Base-by-base conservation (phyloP, 805 yeast genomes). In the Ogataea trehalophila region DNA sequence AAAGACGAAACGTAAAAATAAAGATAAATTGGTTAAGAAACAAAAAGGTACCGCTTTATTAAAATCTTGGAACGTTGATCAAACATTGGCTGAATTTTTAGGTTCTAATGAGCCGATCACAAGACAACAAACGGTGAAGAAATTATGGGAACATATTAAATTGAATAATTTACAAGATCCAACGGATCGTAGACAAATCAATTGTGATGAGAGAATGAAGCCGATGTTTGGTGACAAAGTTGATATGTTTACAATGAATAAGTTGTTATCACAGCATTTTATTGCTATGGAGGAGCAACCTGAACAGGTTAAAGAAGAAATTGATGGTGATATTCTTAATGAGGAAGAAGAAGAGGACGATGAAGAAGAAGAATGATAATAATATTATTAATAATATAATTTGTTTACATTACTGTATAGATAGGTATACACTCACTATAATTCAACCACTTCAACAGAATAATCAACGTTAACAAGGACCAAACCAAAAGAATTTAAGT, bases 61-160 rank as follows among this genome's bases (percentile, higher is more conserved):
- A 39, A 69, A 71, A 36, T 78, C 76, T 17, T 61, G 73, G 63
- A 62, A 63, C 9, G 61, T 85, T 22, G 78, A 85, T 31, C 70
- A 75, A 2, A 75, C 74, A 36, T 69, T 87, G 33, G 70, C 73
- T 43, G 71, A 61, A 3, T 61, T 87, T 15, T 59, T 87, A 8
- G 78, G 76, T 1, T 68, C 57, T 17, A 47, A 61, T 1, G 60
- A 60, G 2, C 72, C 66, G 46, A 58, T 79, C 39, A 74, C 91
- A 4, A 68, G 95, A 54, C 81, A 92, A 0, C 83, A 83, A 59
- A 81, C 85, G 16, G 90, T 85, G 9, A 84, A 84, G 51, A 65
- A 65, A 41, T 61, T 86, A 5, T 87, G 95, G 95, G 75, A 71
- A 14, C 79, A 88, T 62, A 85, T 88, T 47, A 83, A 81, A 56